Evolutionary conservation across 176 grass and related monocot species (phyloP).

Genomic region (Ensete ventricosum): DNA sequence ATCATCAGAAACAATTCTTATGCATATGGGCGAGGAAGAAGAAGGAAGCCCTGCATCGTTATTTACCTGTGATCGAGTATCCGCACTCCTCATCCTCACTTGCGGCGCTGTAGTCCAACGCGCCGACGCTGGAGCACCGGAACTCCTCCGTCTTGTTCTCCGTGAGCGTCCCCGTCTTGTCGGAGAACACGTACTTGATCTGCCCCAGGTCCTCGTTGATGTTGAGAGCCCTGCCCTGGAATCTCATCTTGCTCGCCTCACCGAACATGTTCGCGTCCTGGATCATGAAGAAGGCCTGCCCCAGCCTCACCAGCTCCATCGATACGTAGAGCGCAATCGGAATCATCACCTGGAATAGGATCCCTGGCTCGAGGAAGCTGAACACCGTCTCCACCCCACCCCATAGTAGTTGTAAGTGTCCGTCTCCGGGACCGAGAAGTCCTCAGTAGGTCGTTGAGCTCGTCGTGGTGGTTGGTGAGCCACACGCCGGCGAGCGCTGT

Average conservation of each 20-base stretch:
- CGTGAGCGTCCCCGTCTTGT: conserved; percentile 37
- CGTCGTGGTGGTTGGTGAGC: too few species aligned
- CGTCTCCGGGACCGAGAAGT: not conserved
- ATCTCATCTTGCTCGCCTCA: conserved; percentile 30
- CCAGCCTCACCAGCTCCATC: conserved; percentile 69
- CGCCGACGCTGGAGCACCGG: conserved; percentile 51
- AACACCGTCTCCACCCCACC: conserved; percentile 40
- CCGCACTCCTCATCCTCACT: too few species aligned
- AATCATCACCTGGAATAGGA: conserved; percentile 72
- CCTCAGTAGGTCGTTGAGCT: conserved; percentile 18
- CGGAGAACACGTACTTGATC: too few species aligned
- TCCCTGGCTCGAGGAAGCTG: conserved; percentile 59
- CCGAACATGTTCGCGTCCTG: conserved; percentile 56
- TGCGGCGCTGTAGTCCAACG: conserved; percentile 32
- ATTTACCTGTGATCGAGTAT: too few species aligned
- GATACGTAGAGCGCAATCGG: conserved; percentile 77
- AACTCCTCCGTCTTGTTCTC: conserved; percentile 89
- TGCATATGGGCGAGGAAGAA: too few species aligned
- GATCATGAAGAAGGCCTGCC: conserved; percentile 86
- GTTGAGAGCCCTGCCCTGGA: conserved; percentile 67
- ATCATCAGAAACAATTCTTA: too few species aligned
- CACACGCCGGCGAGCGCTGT: too few species aligned
- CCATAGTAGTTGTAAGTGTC: conserved; percentile 63
- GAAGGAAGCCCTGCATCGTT: too few species aligned
- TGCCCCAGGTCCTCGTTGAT: too few species aligned